Conservation (phyloP, 768 basidiomycete genomes). For the Mycena indigotica region DNA sequence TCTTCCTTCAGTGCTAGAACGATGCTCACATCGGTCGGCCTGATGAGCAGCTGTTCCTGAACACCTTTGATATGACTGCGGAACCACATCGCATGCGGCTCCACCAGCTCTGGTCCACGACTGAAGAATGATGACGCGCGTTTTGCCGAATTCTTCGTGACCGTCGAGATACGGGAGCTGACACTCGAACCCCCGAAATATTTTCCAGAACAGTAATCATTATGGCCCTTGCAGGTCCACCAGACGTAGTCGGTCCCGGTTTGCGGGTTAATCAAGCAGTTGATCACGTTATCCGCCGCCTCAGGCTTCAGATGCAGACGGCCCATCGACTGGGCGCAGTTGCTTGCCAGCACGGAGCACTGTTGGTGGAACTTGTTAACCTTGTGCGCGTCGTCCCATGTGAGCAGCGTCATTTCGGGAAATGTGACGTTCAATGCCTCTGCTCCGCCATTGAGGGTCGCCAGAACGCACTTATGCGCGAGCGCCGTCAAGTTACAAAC, state of each 20-base stretch:
- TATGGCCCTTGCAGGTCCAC: not conserved
- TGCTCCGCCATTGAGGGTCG: not conserved
- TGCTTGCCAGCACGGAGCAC: not conserved
- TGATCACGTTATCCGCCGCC: not conserved
- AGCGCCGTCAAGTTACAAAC: not conserved
- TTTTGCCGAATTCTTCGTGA: not conserved
- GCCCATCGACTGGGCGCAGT: not conserved
- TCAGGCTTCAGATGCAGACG: not conserved
- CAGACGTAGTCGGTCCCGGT: not conserved
- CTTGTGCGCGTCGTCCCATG: not conserved
- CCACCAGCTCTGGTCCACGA: not conserved
- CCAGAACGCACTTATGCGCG: constrained; percentile 4
- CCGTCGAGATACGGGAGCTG: not conserved
- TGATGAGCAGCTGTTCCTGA: not conserved
- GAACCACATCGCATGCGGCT: constrained; percentile 1
- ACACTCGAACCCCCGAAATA: not conserved
- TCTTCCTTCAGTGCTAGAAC: not conserved
- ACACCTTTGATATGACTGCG: not conserved
- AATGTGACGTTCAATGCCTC: not conserved
- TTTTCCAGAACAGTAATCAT: not conserved
- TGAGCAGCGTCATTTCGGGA: constrained; percentile 4
- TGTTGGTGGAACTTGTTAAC: not conserved
- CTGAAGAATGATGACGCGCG: not conserved
- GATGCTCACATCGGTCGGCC: not conserved
- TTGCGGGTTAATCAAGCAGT: not conserved